Evolutionary conservation across 1,139 yeast species (phyloP), one percentile per base, ranked within the genome.

Genomic region (Blastobotrys persicus): DNA sequence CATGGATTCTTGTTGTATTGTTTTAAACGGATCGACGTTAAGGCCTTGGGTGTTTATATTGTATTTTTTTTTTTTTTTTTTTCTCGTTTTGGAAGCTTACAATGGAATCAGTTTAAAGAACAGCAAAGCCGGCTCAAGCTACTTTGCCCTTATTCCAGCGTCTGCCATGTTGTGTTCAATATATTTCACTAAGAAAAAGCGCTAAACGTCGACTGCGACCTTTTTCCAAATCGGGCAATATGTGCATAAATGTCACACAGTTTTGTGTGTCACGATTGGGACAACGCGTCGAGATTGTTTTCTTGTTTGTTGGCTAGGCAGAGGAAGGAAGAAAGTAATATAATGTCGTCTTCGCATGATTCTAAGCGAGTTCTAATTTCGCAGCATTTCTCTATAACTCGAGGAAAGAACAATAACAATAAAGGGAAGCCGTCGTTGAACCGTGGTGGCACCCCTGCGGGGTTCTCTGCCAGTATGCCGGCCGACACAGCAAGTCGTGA

Each of bases 341-440:
- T 18, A 37, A 37, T 37, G 41, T 37, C 41, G 3, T 37, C 41
- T 18, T 9, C 5, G 28, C 41, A 37, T 13, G 41, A 37, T 18
- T 37, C 41, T 14, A 37, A 37, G 19, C 41, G 41, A 11, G 41
- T 37, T 3, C 18, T 37, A 14, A 37, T 37, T 12, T 37, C 41
- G 28, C 26, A 19, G 17, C 41, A 37, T 28, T 37, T 37, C 28
- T 13, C 41, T 14, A 18, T 37, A n/a, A 37, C 41, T 13, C 17
- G 41, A 37, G 19, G 19, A 7, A 34, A 16, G n/a, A 23, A 23
- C 16, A 28, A n/a, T 13, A 37, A 37, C 28, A 34, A 34, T 16
- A 37, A 37, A 28, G 41, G 41, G 14, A 37, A 37, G 41, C 41
- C 41, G 5, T 37, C 41, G 12, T 18, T 37, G 41, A 17, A 19